A percentile compares a stretch with the other conserved stretches of the same genome.
Conservation (phyloP, 176 grass and related monocot genomes). For the Lolium rigidum region DNA sequence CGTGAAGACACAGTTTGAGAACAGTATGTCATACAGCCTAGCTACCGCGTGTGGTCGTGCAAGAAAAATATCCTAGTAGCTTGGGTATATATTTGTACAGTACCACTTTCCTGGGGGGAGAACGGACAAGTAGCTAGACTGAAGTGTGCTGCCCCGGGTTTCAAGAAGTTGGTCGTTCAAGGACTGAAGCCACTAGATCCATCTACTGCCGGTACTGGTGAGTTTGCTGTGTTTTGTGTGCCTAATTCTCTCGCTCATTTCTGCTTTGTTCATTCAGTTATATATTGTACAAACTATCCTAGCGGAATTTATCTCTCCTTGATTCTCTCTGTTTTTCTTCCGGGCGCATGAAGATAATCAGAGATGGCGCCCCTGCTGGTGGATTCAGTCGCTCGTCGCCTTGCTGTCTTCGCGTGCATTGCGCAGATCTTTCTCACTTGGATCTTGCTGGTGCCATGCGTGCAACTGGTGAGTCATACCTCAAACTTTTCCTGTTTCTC, state of each 20-base stretch:
- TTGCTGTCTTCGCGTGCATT: not conserved
- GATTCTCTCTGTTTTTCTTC: not conserved
- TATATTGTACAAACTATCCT: not conserved
- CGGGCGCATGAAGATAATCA: not conserved
- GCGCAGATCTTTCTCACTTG: not conserved
- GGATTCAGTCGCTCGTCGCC: not conserved
- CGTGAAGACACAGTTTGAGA: too few relatives aligned
- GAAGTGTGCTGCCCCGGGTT: not conserved
- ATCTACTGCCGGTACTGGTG: not conserved
- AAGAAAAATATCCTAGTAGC: not conserved
- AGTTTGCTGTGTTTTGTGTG: not conserved
- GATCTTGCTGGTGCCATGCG: not conserved
- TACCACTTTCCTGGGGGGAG: not conserved
- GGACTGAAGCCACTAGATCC: not conserved
- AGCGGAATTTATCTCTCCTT: not conserved
- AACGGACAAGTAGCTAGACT: not conserved
- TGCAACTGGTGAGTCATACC: not conserved
- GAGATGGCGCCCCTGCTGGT: not conserved
- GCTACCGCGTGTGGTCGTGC: not conserved
- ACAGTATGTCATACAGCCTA: not conserved
- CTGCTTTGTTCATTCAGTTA: not conserved
- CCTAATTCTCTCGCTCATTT: not conserved
- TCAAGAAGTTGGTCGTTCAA: not conserved
- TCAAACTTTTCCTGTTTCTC: not conserved
- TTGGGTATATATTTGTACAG: not conserved